Evolutionary conservation across 2,329 filamentous ascomycete species (phyloP), one percentile per base, ranked within the genome.

Genomic region (Aspergillus arachidicola): DNA sequence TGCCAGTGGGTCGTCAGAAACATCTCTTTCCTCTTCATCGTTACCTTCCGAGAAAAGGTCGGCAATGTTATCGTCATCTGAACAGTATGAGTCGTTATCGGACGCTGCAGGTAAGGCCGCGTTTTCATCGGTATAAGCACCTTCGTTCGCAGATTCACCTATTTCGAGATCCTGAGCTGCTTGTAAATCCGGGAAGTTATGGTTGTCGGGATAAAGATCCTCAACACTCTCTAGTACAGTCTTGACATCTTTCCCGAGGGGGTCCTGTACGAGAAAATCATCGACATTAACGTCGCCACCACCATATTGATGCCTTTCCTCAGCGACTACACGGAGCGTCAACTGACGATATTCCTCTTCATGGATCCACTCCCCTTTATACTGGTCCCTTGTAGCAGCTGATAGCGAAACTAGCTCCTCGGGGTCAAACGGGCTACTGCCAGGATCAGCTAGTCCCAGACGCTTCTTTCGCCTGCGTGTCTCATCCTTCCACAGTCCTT

Each of bases 391-490:
- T 36, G 88, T 83, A 76, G 95, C 91, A 6, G 93, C 93, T 45
- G 93, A 96, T 89, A 98, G 96, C 2, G 93, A 92, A 4, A 96
- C 86, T 62, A 98, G 80, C 5, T 88, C 93, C 68, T 97, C 94
- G 0, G 88, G 83, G 2, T 91, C 88, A 67, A 97, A 97, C 0
- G 93, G 91, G 65, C 86, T 94, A 70, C 87, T 92, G 6, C 84
- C 87, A 36, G 87, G 84, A 66, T 87, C 83, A 6, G 79, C 80
- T 54, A 90, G 82, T 2, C 87, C 86, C 85, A 94, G 89, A 53
- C 86, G 86, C 55, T 86, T 83, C 76, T 91, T 94, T 36, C 94
- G 87, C 51, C 94, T 87, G 63, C 88, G 88, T 0, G 90, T 92
- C 76, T 98, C 95, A 70, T 97, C 93, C 73, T 89, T 89, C 95